These are phyloP conservation scores for Theileria parva DNA, from an alignment of 169 alveolate genomes.

Conservation along the genomic window DNA sequence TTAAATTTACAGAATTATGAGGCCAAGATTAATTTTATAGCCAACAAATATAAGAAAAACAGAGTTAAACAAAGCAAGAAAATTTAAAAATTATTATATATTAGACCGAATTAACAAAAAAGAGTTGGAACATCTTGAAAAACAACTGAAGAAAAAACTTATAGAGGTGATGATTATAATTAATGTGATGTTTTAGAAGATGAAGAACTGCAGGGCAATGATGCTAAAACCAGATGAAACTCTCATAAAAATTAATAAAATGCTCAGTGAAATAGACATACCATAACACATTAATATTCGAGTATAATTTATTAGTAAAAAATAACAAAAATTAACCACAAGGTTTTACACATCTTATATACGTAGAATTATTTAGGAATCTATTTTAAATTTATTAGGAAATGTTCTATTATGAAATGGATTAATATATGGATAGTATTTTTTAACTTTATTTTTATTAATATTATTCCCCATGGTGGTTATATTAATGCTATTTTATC, in stretches of 20 bases:
- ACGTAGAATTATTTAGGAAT: neutral
- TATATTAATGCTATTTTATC: neutral
- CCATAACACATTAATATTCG: neutral
- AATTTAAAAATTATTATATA: neutral
- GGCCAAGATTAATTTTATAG: slow-evolving; percentile 14
- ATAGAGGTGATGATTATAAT: slow-evolving; percentile 10
- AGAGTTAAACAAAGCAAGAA: slow-evolving; percentile 30
- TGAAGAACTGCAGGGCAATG: slow-evolving; percentile 35
- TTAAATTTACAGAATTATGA: slow-evolving; percentile 32
- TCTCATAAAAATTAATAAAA: slow-evolving; percentile 33
- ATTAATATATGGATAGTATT: too few relatives aligned
- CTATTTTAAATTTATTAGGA: too few relatives aligned
- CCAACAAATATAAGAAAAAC: slow-evolving; percentile 24
- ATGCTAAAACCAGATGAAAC: slow-evolving; percentile 51
- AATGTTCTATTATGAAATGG: too few relatives aligned
- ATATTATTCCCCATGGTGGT: neutral
- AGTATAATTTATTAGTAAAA: neutral
- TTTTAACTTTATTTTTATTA: too few relatives aligned
- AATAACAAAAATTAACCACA: neutral
- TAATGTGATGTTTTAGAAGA: slow-evolving; percentile 6
- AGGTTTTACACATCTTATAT: neutral
- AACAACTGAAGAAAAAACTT: slow-evolving; percentile 36
- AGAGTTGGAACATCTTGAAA: slow-evolving; percentile 36
- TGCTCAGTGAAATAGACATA: slow-evolving; percentile 44
- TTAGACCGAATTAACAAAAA: slow-evolving; percentile 25